Evolutionary conservation across 108 stramenopile genomes (phyloP), one percentile per base, ranked within the genome.

Genomic region (Cyclotella distinguenda): DNA sequence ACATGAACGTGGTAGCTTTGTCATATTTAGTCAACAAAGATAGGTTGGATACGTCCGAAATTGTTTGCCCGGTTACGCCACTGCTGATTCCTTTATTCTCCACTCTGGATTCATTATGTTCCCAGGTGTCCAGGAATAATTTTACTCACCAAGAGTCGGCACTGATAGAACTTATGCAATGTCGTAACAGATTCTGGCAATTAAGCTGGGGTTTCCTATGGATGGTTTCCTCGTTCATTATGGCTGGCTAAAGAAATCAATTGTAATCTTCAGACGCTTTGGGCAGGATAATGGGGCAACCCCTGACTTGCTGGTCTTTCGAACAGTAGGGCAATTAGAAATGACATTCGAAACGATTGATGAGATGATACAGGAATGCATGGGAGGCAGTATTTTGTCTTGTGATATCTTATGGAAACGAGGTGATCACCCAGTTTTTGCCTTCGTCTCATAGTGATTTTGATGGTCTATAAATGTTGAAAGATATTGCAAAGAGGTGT

Each of bases 151-250:
- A n/a, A n/a, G n/a, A n/a, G n/a, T 3, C 47, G 44, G 42, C 58
- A 38, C 31, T 58, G 21, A 42, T 27, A 25, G 18, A 64, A 21
- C 42, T 87, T 9, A 30, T 84, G 3, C 34, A 36, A 6, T 72
- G 77, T 43, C 72, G 86, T 39, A 86, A 91, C 72, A 72, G 81
- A 49, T 50, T 88, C 28, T 91, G 90, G 90, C 76, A 60, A 36
- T 83, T 23, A 43, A 38, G 23, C 45, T 70, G 12, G 63, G 77
- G 27, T 45, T 64, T 26, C 15, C 33, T 7, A 49, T 65, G 32
- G 49, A 79, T 18, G 86, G 87, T 39, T 94, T 94, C 48, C 66
- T 91, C 21, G 82, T 89, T 8, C 85, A 91, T 23, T 94, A 90
- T 80, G 56, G 51, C 18, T 94, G 93, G 91, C 46, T 93, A 12